phyloP scores from a whole-genome alignment of 768 basidiomycete species.

The Gautieria morchelliformis region DNA sequence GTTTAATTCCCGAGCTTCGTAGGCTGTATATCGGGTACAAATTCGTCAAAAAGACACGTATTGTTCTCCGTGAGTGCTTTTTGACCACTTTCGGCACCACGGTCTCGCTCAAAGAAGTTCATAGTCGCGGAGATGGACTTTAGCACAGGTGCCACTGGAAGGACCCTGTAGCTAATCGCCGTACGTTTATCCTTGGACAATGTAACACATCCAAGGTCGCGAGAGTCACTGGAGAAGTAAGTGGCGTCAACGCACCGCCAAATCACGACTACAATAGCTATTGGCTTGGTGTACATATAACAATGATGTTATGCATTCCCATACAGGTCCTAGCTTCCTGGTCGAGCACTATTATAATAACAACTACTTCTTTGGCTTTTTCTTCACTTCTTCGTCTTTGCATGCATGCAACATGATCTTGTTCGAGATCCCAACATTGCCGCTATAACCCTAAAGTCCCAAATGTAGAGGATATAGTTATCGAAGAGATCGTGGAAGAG shows the following conservation, averaged over 20 bases:
- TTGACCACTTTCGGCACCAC: not conserved
- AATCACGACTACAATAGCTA: no score
- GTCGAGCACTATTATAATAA: no score
- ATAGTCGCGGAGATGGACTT: slow-evolving; percentile 75
- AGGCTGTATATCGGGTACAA: slow-evolving; percentile 44
- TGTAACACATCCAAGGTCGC: no score
- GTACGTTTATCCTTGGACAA: no score
- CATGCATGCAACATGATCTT: slow-evolving; percentile 33
- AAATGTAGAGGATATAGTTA: not conserved
- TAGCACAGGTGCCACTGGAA: slow-evolving; percentile 32
- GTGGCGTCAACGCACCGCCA: no score
- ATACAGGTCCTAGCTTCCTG: no score
- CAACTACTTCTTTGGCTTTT: slow-evolving; percentile 4
- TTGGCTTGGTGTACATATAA: no score
- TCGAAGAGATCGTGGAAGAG: not conserved
- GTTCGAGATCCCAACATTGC: slow-evolving; percentile 23
- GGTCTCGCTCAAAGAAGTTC: not conserved
- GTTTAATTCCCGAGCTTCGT: no score
- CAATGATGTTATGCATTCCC: no score
- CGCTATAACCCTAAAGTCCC: slow-evolving; percentile 19
- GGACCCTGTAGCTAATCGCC: no score
- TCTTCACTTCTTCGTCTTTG: slow-evolving; percentile 31
- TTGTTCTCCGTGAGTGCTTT: slow-evolving; percentile 22
- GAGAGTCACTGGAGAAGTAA: no score
- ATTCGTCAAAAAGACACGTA: slow-evolving; percentile 39